These are phyloP conservation scores for Mallotus repandus DNA, from an alignment of 441 rosid genomes.

Conservation along the genomic window DNA sequence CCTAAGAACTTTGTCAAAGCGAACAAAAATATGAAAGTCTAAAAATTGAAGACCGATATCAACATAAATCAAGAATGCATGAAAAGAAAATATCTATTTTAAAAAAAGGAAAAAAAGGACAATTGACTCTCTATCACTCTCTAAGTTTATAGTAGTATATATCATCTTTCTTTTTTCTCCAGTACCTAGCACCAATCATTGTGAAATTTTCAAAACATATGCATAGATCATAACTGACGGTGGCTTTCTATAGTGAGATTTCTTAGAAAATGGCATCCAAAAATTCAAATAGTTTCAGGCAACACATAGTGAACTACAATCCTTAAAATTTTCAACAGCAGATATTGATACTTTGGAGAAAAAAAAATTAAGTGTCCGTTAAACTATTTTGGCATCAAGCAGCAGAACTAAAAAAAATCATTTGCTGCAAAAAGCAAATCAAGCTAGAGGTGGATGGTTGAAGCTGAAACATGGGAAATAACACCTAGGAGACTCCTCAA, in stretches of 20 bases:
- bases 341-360: not conserved
- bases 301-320: not conserved
- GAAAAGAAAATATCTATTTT: too few relatives aligned
- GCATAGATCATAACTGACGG: not conserved
- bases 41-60: not conserved
- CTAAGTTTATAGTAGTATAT: not conserved
- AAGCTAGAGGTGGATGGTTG: not conserved
- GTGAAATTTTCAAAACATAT: not conserved
- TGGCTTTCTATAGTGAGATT: not conserved
- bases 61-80: not conserved
- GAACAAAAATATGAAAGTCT: constrained; percentile 1
- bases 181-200: not conserved
- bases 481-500: constrained; percentile 9
- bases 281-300: not conserved
- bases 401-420: not conserved
- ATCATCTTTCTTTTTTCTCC: not conserved
- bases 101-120: too few relatives aligned
- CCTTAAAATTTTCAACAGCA: not conserved
- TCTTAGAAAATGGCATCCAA: constrained; percentile 2
- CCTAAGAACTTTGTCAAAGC: not conserved
- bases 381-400: not conserved
- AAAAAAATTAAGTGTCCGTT: not conserved
- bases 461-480: constrained; percentile 4
- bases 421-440: constrained; percentile 5
- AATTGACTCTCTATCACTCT: not conserved